Base-by-base conservation (phyloP, 2,329 filamentous ascomycete genomes). In the Paraconiothyrium sp. region DNA sequence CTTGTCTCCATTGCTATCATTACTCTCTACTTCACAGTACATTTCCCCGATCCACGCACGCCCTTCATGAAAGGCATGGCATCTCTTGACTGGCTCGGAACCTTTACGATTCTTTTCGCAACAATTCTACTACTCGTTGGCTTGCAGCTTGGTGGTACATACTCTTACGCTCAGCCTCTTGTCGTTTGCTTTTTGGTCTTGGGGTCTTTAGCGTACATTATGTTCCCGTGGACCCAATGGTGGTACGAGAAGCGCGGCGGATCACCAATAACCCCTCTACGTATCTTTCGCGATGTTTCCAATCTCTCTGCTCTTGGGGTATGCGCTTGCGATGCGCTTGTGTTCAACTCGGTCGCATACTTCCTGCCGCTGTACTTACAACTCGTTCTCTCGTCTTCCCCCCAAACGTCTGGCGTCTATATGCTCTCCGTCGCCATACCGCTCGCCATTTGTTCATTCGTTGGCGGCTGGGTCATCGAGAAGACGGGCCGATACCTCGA, bases 331-430 rank as follows among this genome's bases (percentile, higher is more conserved):
- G 83, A 86, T 65, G 80, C 80, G 5, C 80, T 88, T 69, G 85
- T 88, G 37, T 90, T 90, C 75, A 89, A 91, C 59, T 88, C 85
- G 0, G 82, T 84, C 0, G 86, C 87, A 41, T 93, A 92, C 76
- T 93, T 91, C 68, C 79, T 93, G 1, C 91, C 91, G 0, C 82
- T 93, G 0, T 93, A 91, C 77, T 91, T 92, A 62, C 91, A 94
- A 74, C 84, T 88, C 11, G 89, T 90, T 0, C 84, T 89, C 2
- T 82, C 83, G n/a, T 84, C 84, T 1, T 83, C 82, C 0, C 87
- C 89, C 0, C 80, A 90, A 43, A 80, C 81, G 11, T 89, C 87
- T 0, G 84, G 83, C 59, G 66, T 89, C 0, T 84, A 89, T 32
- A 83, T 91, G 47, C 81, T 92, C 1, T 88, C 90, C 0, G 83